phyloP scores from a whole-genome alignment of 441 rosid genomes.

The Populus hybrid region DNA sequence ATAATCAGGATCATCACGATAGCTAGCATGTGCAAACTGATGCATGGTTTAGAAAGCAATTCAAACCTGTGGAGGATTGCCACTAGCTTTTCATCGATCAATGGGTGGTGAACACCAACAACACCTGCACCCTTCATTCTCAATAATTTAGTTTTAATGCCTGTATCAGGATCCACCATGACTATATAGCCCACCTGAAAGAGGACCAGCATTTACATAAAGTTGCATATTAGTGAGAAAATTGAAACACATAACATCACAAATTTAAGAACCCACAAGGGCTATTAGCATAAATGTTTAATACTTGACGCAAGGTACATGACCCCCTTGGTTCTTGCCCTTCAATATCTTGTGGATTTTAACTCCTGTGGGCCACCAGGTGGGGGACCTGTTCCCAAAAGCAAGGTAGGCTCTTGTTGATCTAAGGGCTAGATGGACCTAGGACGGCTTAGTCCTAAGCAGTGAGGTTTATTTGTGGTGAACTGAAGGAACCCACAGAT shows the following conservation, averaged over 20 bases:
- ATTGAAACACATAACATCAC: neutral
- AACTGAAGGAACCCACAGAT: neutral
- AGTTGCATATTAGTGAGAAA: neutral
- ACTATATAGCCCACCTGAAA: constrained; percentile 89
- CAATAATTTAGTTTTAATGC: constrained; percentile 50
- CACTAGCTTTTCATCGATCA: constrained; percentile 60
- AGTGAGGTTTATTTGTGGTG: neutral
- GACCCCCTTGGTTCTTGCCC: too few relatives aligned
- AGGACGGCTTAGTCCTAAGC: too few relatives aligned
- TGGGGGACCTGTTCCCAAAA: too few relatives aligned
- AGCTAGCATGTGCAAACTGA: neutral
- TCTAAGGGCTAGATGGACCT: too few relatives aligned
- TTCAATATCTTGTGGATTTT: too few relatives aligned
- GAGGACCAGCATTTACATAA: neutral
- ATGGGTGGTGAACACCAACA: constrained; percentile 73
- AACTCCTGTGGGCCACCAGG: neutral
- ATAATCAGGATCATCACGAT: neutral
- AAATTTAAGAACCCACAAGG: too few relatives aligned
- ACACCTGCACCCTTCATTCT: constrained; percentile 78
- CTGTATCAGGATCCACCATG: constrained; percentile 67
- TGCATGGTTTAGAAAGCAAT: neutral
- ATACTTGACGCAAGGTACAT: neutral
- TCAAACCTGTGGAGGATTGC: constrained; percentile 61
- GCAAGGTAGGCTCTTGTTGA: neutral
- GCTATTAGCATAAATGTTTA: too few relatives aligned